phyloP scores from a whole-genome alignment of 805 yeast genomes.

The Schizosaccharomyces pombe region DNA sequence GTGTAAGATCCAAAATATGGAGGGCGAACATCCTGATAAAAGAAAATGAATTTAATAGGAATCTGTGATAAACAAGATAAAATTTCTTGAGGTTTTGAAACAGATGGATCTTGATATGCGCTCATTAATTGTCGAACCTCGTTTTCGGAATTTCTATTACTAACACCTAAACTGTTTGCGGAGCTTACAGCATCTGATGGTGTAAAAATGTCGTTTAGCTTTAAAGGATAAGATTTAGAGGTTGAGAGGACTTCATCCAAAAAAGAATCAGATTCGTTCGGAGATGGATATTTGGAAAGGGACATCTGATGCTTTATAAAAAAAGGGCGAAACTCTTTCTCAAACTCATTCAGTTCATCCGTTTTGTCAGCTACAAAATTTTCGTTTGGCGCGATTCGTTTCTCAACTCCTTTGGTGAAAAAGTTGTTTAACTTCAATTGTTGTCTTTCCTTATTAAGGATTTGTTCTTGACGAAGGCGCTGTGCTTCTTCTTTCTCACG shows the following conservation, averaged over 20 bases:
- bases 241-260: too few species aligned
- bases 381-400: not conserved
- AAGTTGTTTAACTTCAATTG: not conserved
- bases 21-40: conserved; percentile 29
- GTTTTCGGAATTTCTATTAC: too few species aligned
- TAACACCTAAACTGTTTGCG: not conserved
- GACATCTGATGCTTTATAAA: not conserved
- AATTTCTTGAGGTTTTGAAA: not conserved
- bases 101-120: not conserved
- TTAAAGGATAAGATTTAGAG: too few species aligned
- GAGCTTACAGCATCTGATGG: not conserved
- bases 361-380: not conserved
- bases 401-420: not conserved
- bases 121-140: not conserved
- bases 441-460: not conserved
- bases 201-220: too few species aligned
- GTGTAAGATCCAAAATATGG: conserved; percentile 31
- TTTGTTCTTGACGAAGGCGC: not conserved
- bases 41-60: conserved; percentile 16
- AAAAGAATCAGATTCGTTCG: not conserved
- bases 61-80: conserved; percentile 4
- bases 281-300: not conserved
- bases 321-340: not conserved
- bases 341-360: not conserved
- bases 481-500: conserved; percentile 8